These are phyloP conservation scores for Nidularia sp. DNA, from an alignment of 768 basidiomycete species.

Conservation along the genomic window DNA sequence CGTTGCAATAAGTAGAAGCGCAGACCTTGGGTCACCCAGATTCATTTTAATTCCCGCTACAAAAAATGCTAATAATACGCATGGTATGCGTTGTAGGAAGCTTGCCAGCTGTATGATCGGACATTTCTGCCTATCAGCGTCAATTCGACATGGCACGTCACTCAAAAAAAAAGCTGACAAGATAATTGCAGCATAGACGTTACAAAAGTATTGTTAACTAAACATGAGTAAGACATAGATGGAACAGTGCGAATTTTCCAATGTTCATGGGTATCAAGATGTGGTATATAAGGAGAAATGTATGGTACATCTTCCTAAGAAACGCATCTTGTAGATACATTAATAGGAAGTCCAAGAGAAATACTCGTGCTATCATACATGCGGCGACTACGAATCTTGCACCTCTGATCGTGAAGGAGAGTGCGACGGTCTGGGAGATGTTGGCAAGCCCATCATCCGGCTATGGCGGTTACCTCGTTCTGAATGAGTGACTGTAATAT, in stretches of 20 bases:
- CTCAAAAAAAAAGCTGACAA: neutral
- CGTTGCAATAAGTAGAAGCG: no score
- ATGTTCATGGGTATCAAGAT: slow-evolving; percentile 29
- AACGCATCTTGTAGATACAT: slow-evolving; percentile 3
- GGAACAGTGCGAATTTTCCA: slow-evolving; percentile 1
- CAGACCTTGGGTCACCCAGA: no score
- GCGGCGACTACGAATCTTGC: slow-evolving; percentile 12
- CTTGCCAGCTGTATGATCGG: neutral
- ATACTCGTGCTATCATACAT: slow-evolving; percentile 14
- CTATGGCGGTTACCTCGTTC: slow-evolving; percentile 63
- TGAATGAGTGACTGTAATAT: slow-evolving; percentile 46
- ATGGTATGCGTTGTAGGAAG: no score
- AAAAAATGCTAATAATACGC: no score
- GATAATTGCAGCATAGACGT: neutral
- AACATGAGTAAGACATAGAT: neutral
- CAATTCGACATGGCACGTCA: neutral
- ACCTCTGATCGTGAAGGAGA: slow-evolving; percentile 32
- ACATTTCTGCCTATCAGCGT: neutral
- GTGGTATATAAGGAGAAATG: slow-evolving; percentile 24
- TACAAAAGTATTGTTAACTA: neutral
- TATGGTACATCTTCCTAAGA: slow-evolving; percentile 5
- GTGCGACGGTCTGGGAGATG: slow-evolving; percentile 43
- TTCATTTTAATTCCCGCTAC: no score
- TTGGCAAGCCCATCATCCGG: slow-evolving; percentile 59
- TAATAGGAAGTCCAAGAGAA: slow-evolving; percentile 7